These are phyloP conservation scores for Aspergillus bridgeri DNA, from an alignment of 495 filamentous ascomycete species.

Conservation along the genomic window DNA sequence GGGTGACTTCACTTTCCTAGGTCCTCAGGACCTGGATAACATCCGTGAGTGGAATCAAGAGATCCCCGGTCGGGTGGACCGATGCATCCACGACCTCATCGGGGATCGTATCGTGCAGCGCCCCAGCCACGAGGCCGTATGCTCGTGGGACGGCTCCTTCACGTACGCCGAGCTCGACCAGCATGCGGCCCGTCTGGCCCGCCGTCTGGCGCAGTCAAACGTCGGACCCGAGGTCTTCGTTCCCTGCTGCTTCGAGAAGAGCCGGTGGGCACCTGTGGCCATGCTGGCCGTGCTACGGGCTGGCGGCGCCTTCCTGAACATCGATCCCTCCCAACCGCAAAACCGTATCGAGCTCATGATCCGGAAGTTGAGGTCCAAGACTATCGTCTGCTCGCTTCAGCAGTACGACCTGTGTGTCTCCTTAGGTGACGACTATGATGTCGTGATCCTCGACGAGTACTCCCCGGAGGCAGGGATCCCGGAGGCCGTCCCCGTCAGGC, in stretches of 20 bases:
- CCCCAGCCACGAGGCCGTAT: conserved; percentile 22
- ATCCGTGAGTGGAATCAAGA: conserved; percentile 11
- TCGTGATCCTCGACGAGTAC: conserved; percentile 5
- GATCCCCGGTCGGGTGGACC: conserved; percentile 1
- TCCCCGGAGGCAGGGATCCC: background rate
- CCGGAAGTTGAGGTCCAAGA: conserved; percentile 37
- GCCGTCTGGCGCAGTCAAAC: conserved; percentile 11
- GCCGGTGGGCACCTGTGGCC: conserved; percentile 35
- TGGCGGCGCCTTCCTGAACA: conserved; percentile 42
- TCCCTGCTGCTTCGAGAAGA: conserved; percentile 46
- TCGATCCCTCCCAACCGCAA: conserved; percentile 46
- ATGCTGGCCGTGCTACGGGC: conserved; percentile 40
- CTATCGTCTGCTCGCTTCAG: conserved; percentile 42
- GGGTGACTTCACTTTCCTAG: conserved; percentile 2
- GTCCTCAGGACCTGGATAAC: conserved; percentile 6
- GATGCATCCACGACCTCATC: conserved; percentile 16
- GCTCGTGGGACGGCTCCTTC: conserved; percentile 36
- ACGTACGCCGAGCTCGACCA: conserved; percentile 29
- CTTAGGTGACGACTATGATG: background rate
- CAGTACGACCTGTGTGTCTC: conserved; percentile 7
- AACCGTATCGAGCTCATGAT: conserved; percentile 47
- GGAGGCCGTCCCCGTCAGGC: background rate
- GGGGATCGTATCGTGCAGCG: conserved; percentile 10
- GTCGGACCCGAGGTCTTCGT: conserved; percentile 28
- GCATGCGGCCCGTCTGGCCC: conserved; percentile 23